These are phyloP conservation scores for Microstegium vimineum DNA, from an alignment of 176 grass and related monocot genomes.

Conservation along the genomic window DNA sequence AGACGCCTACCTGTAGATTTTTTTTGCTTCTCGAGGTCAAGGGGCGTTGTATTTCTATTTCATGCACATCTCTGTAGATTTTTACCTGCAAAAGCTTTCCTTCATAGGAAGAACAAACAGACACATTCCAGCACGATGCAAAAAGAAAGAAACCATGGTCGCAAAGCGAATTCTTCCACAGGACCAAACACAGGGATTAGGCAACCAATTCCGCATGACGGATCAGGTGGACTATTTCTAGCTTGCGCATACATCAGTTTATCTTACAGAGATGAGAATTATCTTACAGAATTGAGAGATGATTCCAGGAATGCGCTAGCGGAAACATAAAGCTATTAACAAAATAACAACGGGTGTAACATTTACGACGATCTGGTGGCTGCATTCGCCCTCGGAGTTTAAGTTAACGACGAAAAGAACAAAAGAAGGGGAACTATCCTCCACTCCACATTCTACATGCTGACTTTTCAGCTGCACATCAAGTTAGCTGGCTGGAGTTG, in stretches of 20 bases:
- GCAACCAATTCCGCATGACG: neutral
- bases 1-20: conserved; percentile 53
- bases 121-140: neutral
- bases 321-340: conserved; percentile 10
- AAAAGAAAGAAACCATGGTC: neutral
- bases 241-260: conserved; percentile 7
- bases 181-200: neutral
- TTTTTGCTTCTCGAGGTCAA: neutral
- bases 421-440: conserved; percentile 3
- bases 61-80: neutral
- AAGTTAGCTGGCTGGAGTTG: conserved; percentile 23
- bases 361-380: conserved; percentile 13
- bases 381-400: conserved; percentile 15
- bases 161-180: neutral
- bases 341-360: neutral
- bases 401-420: neutral
- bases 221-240: neutral
- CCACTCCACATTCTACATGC: conserved; percentile 27
- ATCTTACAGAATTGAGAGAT: conserved; percentile 29
- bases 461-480: conserved; percentile 25
- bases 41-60: neutral
- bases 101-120: neutral
- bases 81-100: neutral
- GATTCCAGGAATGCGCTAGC: neutral
- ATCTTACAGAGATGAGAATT: conserved; percentile 21